Base-by-base conservation (phyloP, 805 yeast genomes). In the Saccharomyces mikatae region DNA sequence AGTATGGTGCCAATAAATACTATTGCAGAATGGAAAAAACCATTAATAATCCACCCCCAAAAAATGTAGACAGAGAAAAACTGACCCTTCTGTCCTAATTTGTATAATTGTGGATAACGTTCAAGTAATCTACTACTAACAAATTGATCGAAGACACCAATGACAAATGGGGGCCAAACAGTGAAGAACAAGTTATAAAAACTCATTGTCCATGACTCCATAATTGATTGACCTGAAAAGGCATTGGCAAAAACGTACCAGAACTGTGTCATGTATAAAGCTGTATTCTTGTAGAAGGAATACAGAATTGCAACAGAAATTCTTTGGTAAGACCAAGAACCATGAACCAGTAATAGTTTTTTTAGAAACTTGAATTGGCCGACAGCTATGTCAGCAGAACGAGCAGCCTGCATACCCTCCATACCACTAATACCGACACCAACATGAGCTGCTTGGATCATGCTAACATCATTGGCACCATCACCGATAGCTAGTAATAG, bases 371-470 rank as follows among this genome's bases (percentile, higher is more conserved):
- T 84, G 79, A 94, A 94, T 69, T 94, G 98, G 0, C 97, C 98
- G 70, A 95, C 89, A 0, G 98, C 90, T 56, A 94, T 83, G 76
- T 94, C 99, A 0, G 99, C 98, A 69, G 96, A 86, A 69, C 99
- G 80, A 0, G 99, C 97, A 10, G 99, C 99, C 72, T 94, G 99
- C 89, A 91, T 90, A 61, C 99, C 99, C 74, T 94, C 99, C 92
- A 90, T 86, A 60, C 99, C 99, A 71, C 96, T 88, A 58, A 94
- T 95, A 68, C 99, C 99, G 26, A 94, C 96, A 58, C 99, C 99
- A 52, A 94, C 97, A 70, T 94, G 98, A 0, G 99, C 99, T 14
- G 99, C 98, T 71, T 94, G 99, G 60, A 94, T 94, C 99, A 94
- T 94, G 41, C 96, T 86, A 46, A 94, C 99, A 74, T 94, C 99